These are phyloP conservation scores for Neonectria magnoliae DNA, from an alignment of 2,329 filamentous ascomycete genomes.

Conservation along the genomic window DNA sequence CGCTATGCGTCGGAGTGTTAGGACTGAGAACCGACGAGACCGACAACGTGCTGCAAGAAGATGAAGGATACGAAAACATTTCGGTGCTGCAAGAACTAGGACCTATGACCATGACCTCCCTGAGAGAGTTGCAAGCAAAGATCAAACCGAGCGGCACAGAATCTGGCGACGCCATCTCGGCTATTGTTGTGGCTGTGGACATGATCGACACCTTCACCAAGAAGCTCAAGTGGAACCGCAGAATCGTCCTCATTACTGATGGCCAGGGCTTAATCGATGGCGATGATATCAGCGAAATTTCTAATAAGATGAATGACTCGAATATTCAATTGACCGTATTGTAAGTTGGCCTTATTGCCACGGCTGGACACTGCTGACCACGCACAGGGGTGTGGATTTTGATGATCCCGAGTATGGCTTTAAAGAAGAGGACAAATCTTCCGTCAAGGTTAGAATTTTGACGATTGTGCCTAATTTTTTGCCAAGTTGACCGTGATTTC, in stretches of 20 bases:
- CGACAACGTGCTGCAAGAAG: constrained; percentile 71
- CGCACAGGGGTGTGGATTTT: constrained; percentile 83
- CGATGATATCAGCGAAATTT: constrained; percentile 76
- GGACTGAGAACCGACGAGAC: constrained; percentile 85
- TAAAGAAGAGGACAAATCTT: constrained; percentile 88
- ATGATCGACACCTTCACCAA: constrained; percentile 86
- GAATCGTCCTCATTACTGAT: constrained; percentile 87
- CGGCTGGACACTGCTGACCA: constrained; percentile 30
- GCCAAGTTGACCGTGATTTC: constrained; percentile 16
- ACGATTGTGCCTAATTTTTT: background rate
- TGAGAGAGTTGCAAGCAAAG: constrained; percentile 70
- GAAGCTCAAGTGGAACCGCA: constrained; percentile 82
- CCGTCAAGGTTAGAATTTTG: constrained; percentile 67
- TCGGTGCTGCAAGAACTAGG: constrained; percentile 77
- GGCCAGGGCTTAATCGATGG: constrained; percentile 77
- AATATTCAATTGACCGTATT: constrained; percentile 82
- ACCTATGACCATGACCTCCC: constrained; percentile 70
- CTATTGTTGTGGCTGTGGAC: constrained; percentile 84
- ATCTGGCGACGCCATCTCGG: constrained; percentile 85
- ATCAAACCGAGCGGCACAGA: constrained; percentile 75
- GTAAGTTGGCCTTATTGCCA: constrained; percentile 62
- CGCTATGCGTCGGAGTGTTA: constrained; percentile 79
- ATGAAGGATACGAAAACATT: constrained; percentile 83
- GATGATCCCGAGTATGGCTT: constrained; percentile 90
- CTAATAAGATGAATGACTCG: constrained; percentile 76